Percentiles rank a stretch among this genome's conserved stretches.
These are phyloP conservation scores for Emergomyces africanus DNA, from an alignment of 2,329 filamentous ascomycete species.

Conservation along the genomic window DNA sequence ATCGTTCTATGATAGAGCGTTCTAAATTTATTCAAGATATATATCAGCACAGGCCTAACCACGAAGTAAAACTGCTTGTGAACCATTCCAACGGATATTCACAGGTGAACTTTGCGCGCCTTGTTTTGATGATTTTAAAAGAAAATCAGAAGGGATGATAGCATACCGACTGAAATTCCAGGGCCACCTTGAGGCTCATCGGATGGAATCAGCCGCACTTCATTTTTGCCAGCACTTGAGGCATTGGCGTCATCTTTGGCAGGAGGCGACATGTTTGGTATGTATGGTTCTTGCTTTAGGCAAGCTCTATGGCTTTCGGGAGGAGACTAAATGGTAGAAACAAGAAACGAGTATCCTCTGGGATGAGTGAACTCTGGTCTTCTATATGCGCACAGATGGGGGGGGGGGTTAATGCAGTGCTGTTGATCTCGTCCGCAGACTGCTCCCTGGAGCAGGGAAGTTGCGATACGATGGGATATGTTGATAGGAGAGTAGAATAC, in stretches of 20 bases:
- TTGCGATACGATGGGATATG: background rate
- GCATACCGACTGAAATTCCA: background rate
- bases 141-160: background rate
- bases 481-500: background rate
- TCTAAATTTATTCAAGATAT: conserved; percentile 38
- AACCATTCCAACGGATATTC: background rate
- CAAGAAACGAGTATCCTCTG: background rate
- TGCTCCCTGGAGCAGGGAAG: background rate
- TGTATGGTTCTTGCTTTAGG: background rate
- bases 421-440: background rate
- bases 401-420: background rate
- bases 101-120: background rate
- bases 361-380: background rate
- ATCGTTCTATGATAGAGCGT: conserved; percentile 75
- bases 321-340: background rate
- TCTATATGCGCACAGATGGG: background rate
- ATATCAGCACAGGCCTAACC: background rate
- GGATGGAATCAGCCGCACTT: background rate
- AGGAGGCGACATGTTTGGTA: background rate
- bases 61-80: background rate
- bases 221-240: background rate
- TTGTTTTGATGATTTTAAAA: background rate
- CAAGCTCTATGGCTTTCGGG: background rate
- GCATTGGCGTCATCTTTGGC: background rate
- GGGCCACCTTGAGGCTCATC: background rate